Evolutionary conservation across 2,329 filamentous ascomycete genomes (phyloP).

Genomic region (Orbilia quercus): DNA sequence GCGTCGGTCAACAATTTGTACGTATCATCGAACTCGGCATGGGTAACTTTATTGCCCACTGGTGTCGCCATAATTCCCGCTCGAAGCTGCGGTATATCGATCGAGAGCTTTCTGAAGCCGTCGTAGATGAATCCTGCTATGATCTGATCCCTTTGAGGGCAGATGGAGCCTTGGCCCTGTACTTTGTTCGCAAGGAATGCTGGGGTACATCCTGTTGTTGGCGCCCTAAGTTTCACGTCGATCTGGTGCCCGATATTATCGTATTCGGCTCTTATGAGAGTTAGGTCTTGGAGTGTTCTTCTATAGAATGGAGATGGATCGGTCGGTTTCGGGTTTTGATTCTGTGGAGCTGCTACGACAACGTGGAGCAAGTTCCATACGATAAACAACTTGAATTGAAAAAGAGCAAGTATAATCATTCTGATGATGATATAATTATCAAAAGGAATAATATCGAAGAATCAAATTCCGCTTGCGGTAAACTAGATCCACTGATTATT

Average conservation of each 20-base stretch:
- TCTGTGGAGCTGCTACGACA: no score
- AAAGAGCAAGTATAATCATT: no score
- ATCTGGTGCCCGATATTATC: not conserved
- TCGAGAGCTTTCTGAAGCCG: slow-evolving; percentile 1
- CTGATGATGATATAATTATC: no score
- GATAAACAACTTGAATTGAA: no score
- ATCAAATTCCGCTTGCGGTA: no score
- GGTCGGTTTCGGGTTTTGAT: no score
- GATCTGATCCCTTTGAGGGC: slow-evolving; percentile 4
- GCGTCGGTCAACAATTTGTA: not conserved
- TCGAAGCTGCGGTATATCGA: slow-evolving; percentile 1
- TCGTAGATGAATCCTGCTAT: slow-evolving; percentile 3
- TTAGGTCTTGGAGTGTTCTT: slow-evolving; percentile 6
- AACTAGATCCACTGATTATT: no score
- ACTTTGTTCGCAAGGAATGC: not conserved
- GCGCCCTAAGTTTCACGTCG: not conserved
- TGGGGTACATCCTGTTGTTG: not conserved
- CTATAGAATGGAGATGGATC: slow-evolving; percentile 8
- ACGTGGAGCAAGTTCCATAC: no score
- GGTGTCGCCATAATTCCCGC: not conserved
- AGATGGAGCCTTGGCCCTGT: slow-evolving; percentile 7
- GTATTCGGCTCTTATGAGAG: slow-evolving; percentile 10
- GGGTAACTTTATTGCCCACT: not conserved
- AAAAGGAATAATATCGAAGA: no score
- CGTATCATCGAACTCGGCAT: slow-evolving; percentile 2